Evolutionary conservation across 306 rosid species (phyloP).

Genomic region (Parietaria judaica): DNA sequence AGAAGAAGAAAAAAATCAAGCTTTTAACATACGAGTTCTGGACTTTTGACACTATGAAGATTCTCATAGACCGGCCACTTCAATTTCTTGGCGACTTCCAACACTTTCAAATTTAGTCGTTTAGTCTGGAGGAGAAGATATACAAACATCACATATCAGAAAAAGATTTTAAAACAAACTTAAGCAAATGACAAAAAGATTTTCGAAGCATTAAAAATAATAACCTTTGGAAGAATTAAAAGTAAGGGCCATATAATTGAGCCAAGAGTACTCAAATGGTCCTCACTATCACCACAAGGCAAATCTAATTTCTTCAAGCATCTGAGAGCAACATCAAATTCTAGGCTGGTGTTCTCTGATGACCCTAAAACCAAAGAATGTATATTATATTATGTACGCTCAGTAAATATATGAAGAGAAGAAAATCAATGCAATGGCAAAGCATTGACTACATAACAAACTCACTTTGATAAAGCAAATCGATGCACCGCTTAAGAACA

Average conservation of each 20-base stretch:
- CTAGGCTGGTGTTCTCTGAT: slow-evolving; percentile 40
- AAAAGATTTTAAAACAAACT: not conserved
- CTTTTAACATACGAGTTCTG: slow-evolving; percentile 38
- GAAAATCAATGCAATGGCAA: not conserved
- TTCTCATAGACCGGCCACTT: slow-evolving; percentile 68
- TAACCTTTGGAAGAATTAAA: slow-evolving; percentile 67
- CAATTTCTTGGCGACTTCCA: slow-evolving; percentile 48
- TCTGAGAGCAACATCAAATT: slow-evolving; percentile 44
- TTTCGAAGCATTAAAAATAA: not conserved
- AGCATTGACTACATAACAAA: slow-evolving; percentile 7
- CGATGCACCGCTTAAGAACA: slow-evolving; percentile 55
- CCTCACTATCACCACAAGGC: slow-evolving; percentile 22
- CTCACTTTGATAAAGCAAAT: slow-evolving; percentile 47
- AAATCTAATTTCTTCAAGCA: slow-evolving; percentile 52
- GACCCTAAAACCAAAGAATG: slow-evolving; percentile 39
- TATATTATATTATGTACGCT: not conserved
- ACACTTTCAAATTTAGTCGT: slow-evolving; percentile 56
- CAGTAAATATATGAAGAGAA: not conserved
- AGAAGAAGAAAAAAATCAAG: not conserved
- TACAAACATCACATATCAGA: not conserved
- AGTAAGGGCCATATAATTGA: slow-evolving; percentile 69
- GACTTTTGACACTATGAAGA: slow-evolving; percentile 31
- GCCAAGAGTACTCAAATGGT: slow-evolving; percentile 35
- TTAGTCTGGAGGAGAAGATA: slow-evolving; percentile 45
- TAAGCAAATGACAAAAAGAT: slow-evolving; percentile 2